These are phyloP conservation scores for Salvia sclarea DNA, from an alignment of 305 asterid genomes.

Conservation along the genomic window DNA sequence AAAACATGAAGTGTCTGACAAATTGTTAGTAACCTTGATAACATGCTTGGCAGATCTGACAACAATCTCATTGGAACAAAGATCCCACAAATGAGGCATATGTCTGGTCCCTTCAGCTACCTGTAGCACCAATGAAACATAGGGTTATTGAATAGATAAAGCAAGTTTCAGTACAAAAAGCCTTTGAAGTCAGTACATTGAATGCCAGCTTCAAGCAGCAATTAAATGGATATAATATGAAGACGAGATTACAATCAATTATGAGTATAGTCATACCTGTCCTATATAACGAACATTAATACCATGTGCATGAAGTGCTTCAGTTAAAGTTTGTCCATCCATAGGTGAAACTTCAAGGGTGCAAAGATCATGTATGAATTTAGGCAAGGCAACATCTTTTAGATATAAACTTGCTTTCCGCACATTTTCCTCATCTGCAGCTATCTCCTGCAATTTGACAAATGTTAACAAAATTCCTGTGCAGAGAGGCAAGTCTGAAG, in stretches of 20 bases:
- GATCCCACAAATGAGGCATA: constrained; percentile 61
- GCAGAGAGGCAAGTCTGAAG: constrained; percentile 19
- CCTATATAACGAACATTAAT: constrained; percentile 92
- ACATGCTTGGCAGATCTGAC: constrained; percentile 59
- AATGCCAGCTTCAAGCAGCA: constrained; percentile 19
- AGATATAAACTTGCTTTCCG: constrained; percentile 74
- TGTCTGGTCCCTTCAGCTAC: constrained; percentile 52
- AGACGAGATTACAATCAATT: constrained; percentile 21
- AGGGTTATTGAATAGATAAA: constrained; percentile 23
- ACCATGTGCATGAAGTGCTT: constrained; percentile 98
- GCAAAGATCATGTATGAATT: constrained; percentile 77
- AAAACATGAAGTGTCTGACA: constrained; percentile 13
- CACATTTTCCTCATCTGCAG: constrained; percentile 80
- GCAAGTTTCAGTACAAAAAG: background rate
- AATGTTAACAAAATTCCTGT: constrained; percentile 15
- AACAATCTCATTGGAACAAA: constrained; percentile 52
- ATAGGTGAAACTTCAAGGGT: constrained; percentile 96
- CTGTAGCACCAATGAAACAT: constrained; percentile 38
- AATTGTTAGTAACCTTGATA: constrained; percentile 43
- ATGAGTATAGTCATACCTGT: constrained; percentile 53
- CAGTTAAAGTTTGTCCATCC: constrained; percentile 97
- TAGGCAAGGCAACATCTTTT: constrained; percentile 68
- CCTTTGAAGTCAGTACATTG: constrained; percentile 15
- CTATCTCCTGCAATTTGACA: constrained; percentile 61
- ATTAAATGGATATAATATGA: constrained; percentile 20